Evolutionary conservation across 2,329 filamentous ascomycete genomes (phyloP).

Genomic region (Verticillium klebahnii): DNA sequence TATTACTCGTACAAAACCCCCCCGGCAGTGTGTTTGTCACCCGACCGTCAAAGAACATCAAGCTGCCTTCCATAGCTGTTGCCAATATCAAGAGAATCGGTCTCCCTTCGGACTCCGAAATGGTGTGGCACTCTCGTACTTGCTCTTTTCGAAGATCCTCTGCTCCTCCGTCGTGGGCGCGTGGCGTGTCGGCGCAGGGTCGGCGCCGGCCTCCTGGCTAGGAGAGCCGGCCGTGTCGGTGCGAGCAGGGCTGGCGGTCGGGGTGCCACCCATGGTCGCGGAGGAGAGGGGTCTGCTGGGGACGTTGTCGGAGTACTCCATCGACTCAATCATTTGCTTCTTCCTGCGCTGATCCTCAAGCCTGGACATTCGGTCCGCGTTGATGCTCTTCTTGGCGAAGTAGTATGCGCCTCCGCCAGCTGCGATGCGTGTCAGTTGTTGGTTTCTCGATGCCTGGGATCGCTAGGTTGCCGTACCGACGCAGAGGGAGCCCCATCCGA

Average conservation of each 20-base stretch:
- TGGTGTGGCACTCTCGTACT: slow-evolving; percentile 77
- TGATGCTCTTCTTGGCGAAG: slow-evolving; percentile 93
- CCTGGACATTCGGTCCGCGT: slow-evolving; percentile 74
- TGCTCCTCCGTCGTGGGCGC: slow-evolving; percentile 67
- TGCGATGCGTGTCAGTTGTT: slow-evolving; percentile 26
- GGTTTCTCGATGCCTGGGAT: not conserved
- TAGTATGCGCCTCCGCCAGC: slow-evolving; percentile 90
- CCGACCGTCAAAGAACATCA: not conserved
- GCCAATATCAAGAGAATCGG: slow-evolving; percentile 60
- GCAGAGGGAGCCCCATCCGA: slow-evolving; percentile 89
- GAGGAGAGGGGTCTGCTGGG: slow-evolving; percentile 27
- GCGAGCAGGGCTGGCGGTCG: slow-evolving; percentile 41
- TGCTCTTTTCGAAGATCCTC: slow-evolving; percentile 71
- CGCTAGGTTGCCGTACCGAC: slow-evolving; percentile 53
- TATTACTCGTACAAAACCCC: not conserved
- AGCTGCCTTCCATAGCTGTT: not conserved
- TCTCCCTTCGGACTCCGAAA: slow-evolving; percentile 81
- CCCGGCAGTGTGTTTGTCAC: not conserved
- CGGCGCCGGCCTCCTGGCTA: slow-evolving; percentile 66
- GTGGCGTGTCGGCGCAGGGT: slow-evolving; percentile 84
- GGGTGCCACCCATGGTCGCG: slow-evolving; percentile 29
- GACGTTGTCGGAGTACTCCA: slow-evolving; percentile 43
- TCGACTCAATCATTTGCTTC: slow-evolving; percentile 52
- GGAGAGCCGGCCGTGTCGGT: slow-evolving; percentile 58
- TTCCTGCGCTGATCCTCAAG: slow-evolving; percentile 63